A percentile compares a stretch with the other conserved stretches of the same genome.
phyloP scores from a whole-genome alignment of 257 asterid genomes.

The Solanum paucissectum region DNA sequence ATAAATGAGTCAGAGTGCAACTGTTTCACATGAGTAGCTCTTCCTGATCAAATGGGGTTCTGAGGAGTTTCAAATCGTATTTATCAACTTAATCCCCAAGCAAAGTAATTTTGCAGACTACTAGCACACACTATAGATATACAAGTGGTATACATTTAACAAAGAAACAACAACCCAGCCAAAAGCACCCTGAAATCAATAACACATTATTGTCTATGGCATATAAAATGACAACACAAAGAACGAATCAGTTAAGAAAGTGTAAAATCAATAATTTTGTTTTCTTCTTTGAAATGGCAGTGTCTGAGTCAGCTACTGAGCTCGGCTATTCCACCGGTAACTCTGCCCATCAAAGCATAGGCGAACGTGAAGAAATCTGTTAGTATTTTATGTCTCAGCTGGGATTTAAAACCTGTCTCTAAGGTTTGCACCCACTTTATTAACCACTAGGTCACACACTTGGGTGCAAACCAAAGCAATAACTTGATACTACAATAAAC shows the following conservation, averaged over 20 bases:
- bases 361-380: not conserved
- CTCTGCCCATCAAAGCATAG: not conserved
- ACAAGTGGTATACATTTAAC: not conserved
- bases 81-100: not conserved
- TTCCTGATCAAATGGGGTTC: not conserved
- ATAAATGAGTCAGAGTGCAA: not conserved
- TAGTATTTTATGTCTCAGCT: not conserved
- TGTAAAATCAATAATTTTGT: not conserved
- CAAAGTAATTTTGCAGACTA: not conserved
- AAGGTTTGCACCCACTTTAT: not conserved
- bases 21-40: not conserved
- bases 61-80: not conserved
- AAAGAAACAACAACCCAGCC: not conserved
- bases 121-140: not conserved
- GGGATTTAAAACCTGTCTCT: not conserved
- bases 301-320: not conserved
- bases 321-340: not conserved
- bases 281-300: not conserved
- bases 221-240: not conserved
- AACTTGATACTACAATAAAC: not conserved
- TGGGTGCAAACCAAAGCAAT: not conserved
- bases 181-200: not conserved
- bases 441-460: not conserved
- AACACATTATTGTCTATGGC: not conserved
- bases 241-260: not conserved